These are phyloP conservation scores for Pterocarpus macrocarpus DNA, from an alignment of 306 rosid species.

Conservation along the genomic window DNA sequence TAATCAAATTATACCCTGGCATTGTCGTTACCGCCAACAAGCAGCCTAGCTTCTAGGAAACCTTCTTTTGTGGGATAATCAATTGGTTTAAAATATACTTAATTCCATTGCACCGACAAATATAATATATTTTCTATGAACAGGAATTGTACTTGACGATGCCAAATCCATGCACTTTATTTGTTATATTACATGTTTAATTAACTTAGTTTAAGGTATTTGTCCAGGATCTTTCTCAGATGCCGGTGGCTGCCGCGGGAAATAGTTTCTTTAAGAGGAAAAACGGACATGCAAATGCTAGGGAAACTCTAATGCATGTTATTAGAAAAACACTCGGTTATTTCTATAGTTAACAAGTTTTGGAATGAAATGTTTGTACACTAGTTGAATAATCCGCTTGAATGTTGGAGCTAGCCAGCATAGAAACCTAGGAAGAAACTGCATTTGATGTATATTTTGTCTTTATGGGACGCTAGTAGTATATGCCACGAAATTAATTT, in stretches of 20 bases:
- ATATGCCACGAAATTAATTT: slow-evolving; percentile 26
- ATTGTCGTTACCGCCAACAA: slow-evolving; percentile 47
- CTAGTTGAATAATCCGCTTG: neutral
- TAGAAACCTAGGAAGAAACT: slow-evolving; percentile 48
- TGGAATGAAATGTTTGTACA: slow-evolving; percentile 30
- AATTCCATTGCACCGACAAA: slow-evolving; percentile 27
- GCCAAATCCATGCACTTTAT: slow-evolving; percentile 45
- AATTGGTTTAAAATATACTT: slow-evolving; percentile 39
- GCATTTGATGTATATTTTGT: slow-evolving; percentile 11
- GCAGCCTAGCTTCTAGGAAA: slow-evolving; percentile 57
- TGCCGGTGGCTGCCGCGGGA: slow-evolving; percentile 22
- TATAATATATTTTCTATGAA: slow-evolving; percentile 38
- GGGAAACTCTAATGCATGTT: slow-evolving; percentile 38
- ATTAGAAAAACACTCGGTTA: slow-evolving; percentile 5
- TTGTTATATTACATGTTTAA: slow-evolving; percentile 32
- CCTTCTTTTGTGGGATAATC: slow-evolving; percentile 21
- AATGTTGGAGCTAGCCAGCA: slow-evolving; percentile 6
- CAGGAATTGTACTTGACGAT: slow-evolving; percentile 31
- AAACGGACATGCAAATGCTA: neutral
- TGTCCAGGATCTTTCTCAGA: slow-evolving; percentile 49
- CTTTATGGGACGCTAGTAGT: slow-evolving; percentile 3
- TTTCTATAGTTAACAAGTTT: slow-evolving; percentile 5
- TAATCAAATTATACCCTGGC: slow-evolving; percentile 43
- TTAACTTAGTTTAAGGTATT: slow-evolving; percentile 43
- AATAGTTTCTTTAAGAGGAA: slow-evolving; percentile 5